Conservation (phyloP, 495 filamentous ascomycete genomes). For the Penicillium simplicissimum region DNA sequence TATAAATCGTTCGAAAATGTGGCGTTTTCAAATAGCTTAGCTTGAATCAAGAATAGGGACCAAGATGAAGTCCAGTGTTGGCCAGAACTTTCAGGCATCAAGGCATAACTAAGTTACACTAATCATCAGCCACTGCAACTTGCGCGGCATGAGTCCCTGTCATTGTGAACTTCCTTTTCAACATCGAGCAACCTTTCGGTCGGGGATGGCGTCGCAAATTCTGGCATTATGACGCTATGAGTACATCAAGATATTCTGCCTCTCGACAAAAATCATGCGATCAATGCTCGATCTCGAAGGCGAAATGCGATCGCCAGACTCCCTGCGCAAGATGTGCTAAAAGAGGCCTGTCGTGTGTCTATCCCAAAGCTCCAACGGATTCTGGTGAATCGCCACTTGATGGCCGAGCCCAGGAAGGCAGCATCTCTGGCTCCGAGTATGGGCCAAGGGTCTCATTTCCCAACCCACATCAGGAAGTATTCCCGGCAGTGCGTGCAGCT, state of each 20-base stretch:
- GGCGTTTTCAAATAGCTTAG: no score
- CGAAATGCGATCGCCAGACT: conserved; percentile 41
- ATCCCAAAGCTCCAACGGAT: conserved; percentile 1
- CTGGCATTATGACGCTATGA: conserved; percentile 23
- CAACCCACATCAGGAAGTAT: neutral
- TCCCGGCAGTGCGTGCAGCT: neutral
- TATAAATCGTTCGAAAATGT: no score
- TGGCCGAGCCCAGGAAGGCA: neutral
- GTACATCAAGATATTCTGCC: conserved; percentile 36
- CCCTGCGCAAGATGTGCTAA: conserved; percentile 37
- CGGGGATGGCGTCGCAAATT: neutral
- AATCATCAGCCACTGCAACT: no score
- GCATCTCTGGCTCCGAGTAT: neutral
- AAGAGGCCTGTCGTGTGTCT: conserved; percentile 22
- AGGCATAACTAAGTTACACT: no score
- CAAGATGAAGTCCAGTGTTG: no score
- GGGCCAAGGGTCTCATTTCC: neutral
- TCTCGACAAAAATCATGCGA: conserved; percentile 49
- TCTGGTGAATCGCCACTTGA: neutral
- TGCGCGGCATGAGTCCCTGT: neutral
- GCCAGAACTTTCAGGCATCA: no score
- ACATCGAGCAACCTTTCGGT: neutral
- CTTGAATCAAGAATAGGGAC: no score
- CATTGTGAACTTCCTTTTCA: neutral
- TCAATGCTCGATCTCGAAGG: conserved; percentile 42